Percentiles rank a stretch among this genome's conserved stretches.
These are phyloP conservation scores for Colletotrichum chlorophyti DNA, from an alignment of 2,329 filamentous ascomycete genomes.

Conservation along the genomic window DNA sequence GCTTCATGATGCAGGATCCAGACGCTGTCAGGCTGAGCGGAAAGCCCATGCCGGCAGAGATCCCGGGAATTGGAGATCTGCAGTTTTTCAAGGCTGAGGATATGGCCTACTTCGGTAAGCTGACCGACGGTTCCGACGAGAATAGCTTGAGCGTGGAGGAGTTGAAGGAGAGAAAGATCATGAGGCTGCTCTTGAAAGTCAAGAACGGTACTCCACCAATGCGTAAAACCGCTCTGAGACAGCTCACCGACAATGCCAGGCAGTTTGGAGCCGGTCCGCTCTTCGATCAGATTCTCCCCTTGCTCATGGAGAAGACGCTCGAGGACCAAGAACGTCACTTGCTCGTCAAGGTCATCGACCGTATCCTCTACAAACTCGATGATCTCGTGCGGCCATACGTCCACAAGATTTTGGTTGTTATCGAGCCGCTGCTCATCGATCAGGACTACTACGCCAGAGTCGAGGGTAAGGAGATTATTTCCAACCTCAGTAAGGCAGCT, in stretches of 20 bases:
- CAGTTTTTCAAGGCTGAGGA: slow-evolving; percentile 99
- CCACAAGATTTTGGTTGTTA: slow-evolving; percentile 98
- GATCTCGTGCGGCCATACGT: slow-evolving; percentile 95
- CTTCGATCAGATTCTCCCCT: slow-evolving; percentile 95
- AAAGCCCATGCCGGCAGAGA: slow-evolving; percentile 92
- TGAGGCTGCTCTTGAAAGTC: slow-evolving; percentile 94
- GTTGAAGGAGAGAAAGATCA: slow-evolving; percentile 97
- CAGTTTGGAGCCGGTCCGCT: slow-evolving; percentile 93
- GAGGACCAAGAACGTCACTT: slow-evolving; percentile 98
- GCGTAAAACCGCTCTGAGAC: slow-evolving; percentile 96
- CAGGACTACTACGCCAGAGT: slow-evolving; percentile 99
- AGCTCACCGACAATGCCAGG: slow-evolving; percentile 96
- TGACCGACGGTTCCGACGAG: slow-evolving; percentile 93
- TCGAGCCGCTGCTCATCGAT: slow-evolving; percentile 98
- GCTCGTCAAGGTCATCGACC: slow-evolving; percentile 98
- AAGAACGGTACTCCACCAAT: slow-evolving; percentile 99
- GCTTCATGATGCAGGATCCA: slow-evolving; percentile 98
- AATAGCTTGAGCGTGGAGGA: slow-evolving; percentile 92
- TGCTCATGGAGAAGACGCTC: slow-evolving; percentile 97
- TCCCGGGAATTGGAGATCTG: slow-evolving; percentile 92
- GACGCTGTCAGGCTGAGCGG: slow-evolving; percentile 83
- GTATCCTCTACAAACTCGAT: slow-evolving; percentile 97
- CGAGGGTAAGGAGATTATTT: slow-evolving; percentile 98
- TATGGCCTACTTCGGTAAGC: slow-evolving; percentile 98
- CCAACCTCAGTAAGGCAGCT: slow-evolving; percentile 94